Evolutionary conservation across 2,329 filamentous ascomycete genomes (phyloP), one percentile per base, ranked within the genome.

Genomic region (Volutella citrinella): DNA sequence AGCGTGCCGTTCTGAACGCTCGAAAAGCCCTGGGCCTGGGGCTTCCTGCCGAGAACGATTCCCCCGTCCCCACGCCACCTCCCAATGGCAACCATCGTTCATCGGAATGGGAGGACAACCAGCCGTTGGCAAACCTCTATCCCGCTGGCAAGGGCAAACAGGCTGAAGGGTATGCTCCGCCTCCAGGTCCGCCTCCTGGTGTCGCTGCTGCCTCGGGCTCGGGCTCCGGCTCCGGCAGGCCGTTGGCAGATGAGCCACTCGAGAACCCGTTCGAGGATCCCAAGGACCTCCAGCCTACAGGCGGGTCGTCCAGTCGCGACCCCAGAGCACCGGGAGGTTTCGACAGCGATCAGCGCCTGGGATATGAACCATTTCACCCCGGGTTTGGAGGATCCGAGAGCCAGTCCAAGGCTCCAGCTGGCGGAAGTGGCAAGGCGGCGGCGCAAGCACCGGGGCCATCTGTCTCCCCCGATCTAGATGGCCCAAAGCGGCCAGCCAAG

Each of bases 1-100:
- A 95, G 61, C 80, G 89, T 34, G 84, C 88, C 9, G 68, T 94
- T 24, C 64, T 83, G n/a, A 72, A 71, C 38, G 77, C 79, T 4
- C 67, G 74, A 42, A 82, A 81, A 53, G 65, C 72, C 22, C 59
- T 75, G 5, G 72, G 73, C 15, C 49, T 59, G 15, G 48, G 54
- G 10, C 55, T 54, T 19, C 52, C 51, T 11, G 55, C 55, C 12
- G 41, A 50, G 10, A 52, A 54, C 10, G 45, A 51, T 4, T 53
- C 57, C 7, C 48, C 52, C 34, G 54, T 39, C 48, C 51, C 30
- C 36, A 59, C 32, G 38, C 49, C 37, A 45, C 43, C 41, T 27
- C 33, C 26, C 18, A 67, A 52, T 49, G 63, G 33, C 53, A 63
- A 52, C 37, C 55, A 45, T 30, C 25, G 56, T 34, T 27, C 45